Evolutionary conservation across 495 filamentous ascomycete species (phyloP), one percentile per base, ranked within the genome.

Genomic region (Xylaria telfairii): DNA sequence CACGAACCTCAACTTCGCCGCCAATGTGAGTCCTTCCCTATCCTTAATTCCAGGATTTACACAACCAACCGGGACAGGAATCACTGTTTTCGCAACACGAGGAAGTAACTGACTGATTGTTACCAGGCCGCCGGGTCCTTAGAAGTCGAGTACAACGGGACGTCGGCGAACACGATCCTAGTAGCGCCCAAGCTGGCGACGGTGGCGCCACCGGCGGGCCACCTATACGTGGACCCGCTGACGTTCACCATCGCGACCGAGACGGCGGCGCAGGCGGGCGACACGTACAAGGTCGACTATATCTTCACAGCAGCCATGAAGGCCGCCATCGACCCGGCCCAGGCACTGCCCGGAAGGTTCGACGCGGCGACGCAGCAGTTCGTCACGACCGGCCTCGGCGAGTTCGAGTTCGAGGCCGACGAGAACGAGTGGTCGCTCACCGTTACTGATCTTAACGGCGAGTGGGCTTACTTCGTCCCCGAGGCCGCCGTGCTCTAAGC

Each of bases 321-420:
- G 34, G 56, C 56, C 4, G 56, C 56, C 56, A 37, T 59, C 34
- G 56, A 59, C 17, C 56, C 56, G 8, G 24, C 56, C 56, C 60
- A 75, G 34, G 78, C 72, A 49, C 69, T 74, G 54, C 62, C 81
- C 34, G 79, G 77, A 21, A 72, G 71, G 21, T 74, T 81, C 46
- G 80, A 79, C 72, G 21, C 73, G 17, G 80, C 80, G 54, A 72
- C 77, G n/a, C 73, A 75, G n/a, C 69, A 64, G 12, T 83, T 83
- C 42, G 76, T 83, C 57, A 78, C 81, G 54, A 75, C 71, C 13
- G 73, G 70, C 34, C 67, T 81, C 1, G 80, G 80, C 66, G 81
- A 83, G 76, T 71, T 79, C 37, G 81, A 82, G 71, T 83, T 83
- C 63, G 81, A 83, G 73, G 79, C 34, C 75, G 81, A 82, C 63